These are phyloP conservation scores for Tulasnella calospora DNA, from an alignment of 768 basidiomycete species.

Conservation along the genomic window DNA sequence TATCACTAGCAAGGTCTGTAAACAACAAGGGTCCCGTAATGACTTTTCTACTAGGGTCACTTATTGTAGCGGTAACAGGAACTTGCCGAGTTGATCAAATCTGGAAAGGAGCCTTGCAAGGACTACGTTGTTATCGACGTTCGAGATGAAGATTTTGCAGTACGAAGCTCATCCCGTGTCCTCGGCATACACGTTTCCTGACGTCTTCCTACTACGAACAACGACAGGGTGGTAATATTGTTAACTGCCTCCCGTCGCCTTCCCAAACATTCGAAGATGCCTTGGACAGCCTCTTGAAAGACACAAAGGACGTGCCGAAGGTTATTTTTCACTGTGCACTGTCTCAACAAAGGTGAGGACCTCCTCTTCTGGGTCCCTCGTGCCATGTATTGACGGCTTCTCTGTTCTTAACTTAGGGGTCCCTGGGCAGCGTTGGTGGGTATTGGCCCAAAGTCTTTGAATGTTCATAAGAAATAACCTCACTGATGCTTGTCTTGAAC, in stretches of 20 bases:
- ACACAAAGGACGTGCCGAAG: conserved; percentile 56
- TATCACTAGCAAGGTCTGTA: background rate
- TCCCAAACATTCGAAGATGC: conserved; percentile 53
- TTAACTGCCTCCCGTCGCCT: conserved; percentile 56
- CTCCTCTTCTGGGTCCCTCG: background rate
- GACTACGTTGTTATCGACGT: conserved; percentile 80
- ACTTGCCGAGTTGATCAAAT: conserved; percentile 64
- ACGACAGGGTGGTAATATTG: conserved; percentile 65
- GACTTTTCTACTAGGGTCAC: background rate
- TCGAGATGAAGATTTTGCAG: conserved; percentile 65
- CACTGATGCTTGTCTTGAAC: no score
- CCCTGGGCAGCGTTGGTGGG: conserved; percentile 71
- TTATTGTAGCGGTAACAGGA: conserved; percentile 43
- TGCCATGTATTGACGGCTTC: background rate
- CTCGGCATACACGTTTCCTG: background rate
- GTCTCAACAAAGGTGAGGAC: conserved; percentile 69
- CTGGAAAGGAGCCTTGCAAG: conserved; percentile 51
- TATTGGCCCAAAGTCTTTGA: background rate
- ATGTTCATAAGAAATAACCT: no score
- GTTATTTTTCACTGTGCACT: conserved; percentile 76
- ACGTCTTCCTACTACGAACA: conserved; percentile 14
- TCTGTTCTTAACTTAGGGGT: conserved; percentile 45
- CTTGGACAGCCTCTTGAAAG: conserved; percentile 55
- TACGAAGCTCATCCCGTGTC: background rate
- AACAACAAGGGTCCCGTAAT: background rate